Percentiles rank a stretch among this genome's conserved stretches.
These are phyloP conservation scores for Aspergillus hiratsukae DNA, from an alignment of 2,329 filamentous ascomycete genomes.

Conservation along the genomic window DNA sequence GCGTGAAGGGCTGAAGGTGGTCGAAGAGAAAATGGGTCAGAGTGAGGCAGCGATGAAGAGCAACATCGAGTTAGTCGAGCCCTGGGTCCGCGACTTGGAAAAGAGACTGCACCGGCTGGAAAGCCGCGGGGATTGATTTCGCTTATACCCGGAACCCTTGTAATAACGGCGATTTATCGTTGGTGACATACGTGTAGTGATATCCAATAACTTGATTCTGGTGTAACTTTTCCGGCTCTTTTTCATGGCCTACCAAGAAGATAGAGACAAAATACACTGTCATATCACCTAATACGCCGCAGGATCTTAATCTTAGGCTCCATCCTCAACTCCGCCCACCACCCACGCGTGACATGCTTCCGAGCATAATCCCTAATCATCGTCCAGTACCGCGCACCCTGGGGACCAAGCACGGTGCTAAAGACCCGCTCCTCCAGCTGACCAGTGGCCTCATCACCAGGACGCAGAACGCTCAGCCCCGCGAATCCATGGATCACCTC, in stretches of 20 bases:
- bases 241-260: background rate
- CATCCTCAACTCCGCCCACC: conserved; percentile 54
- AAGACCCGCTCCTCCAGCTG: conserved; percentile 33
- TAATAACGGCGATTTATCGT: too few species aligned
- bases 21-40: conserved; percentile 69
- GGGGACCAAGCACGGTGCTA: conserved; percentile 30
- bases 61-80: conserved; percentile 81
- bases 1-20: conserved; percentile 72
- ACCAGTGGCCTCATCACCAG: conserved; percentile 29
- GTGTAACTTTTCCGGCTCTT: background rate
- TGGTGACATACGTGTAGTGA: background rate
- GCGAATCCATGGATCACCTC: conserved; percentile 49
- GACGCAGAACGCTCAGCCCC: conserved; percentile 46
- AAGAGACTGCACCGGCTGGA: conserved; percentile 62
- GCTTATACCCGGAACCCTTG: too few species aligned
- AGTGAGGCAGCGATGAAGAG: conserved; percentile 66
- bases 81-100: conserved; percentile 86
- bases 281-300: conserved; percentile 10
- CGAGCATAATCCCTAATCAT: conserved; percentile 21
- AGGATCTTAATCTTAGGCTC: conserved; percentile 52
- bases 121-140: conserved; percentile 17
- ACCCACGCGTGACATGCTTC: conserved; percentile 41
- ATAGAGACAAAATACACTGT: background rate
- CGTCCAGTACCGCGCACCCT: conserved; percentile 26
- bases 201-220: background rate